phyloP scores from a whole-genome alignment of 352 stramenopile species.

The Phytophthora sp. region DNA sequence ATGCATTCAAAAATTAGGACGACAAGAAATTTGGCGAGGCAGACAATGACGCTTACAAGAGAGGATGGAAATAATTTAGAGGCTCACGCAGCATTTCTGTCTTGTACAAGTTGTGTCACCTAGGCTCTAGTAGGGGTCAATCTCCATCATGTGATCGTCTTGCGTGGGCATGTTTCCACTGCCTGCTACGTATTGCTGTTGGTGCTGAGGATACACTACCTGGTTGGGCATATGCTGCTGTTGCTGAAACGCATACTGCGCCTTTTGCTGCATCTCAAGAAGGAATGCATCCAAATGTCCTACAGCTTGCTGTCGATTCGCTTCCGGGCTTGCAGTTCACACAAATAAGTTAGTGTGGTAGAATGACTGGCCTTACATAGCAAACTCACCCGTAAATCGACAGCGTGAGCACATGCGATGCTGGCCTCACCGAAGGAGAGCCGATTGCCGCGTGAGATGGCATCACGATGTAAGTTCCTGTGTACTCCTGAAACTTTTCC shows the following conservation, averaged over 20 bases:
- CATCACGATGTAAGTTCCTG: constrained; percentile 77
- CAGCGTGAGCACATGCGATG: constrained; percentile 50
- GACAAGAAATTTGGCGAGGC: constrained; percentile 68
- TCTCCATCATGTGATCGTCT: constrained; percentile 70
- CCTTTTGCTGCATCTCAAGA: constrained; percentile 65
- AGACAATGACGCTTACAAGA: constrained; percentile 82
- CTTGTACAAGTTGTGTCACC: constrained; percentile 9
- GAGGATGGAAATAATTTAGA: constrained; percentile 78
- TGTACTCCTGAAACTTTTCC: constrained; percentile 80
- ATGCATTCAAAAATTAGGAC: constrained; percentile 32
- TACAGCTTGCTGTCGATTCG: constrained; percentile 61
- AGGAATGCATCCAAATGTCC: constrained; percentile 64
- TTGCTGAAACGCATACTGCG: constrained; percentile 40
- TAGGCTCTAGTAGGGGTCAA: constrained; percentile 47
- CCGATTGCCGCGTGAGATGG: constrained; percentile 38
- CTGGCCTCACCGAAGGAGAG: constrained; percentile 9
- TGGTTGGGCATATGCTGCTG: constrained; percentile 41
- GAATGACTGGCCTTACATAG: not conserved
- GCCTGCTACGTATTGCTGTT: constrained; percentile 25
- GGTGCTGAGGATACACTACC: constrained; percentile 23
- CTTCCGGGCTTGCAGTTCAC: constrained; percentile 25
- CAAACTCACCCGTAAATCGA: constrained; percentile 74
- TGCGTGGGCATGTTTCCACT: constrained; percentile 14
- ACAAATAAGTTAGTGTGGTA: constrained; percentile 2
- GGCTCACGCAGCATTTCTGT: constrained; percentile 12